These are phyloP conservation scores for Orbilia javanica DNA, from an alignment of 2,329 filamentous ascomycete species.

Conservation along the genomic window DNA sequence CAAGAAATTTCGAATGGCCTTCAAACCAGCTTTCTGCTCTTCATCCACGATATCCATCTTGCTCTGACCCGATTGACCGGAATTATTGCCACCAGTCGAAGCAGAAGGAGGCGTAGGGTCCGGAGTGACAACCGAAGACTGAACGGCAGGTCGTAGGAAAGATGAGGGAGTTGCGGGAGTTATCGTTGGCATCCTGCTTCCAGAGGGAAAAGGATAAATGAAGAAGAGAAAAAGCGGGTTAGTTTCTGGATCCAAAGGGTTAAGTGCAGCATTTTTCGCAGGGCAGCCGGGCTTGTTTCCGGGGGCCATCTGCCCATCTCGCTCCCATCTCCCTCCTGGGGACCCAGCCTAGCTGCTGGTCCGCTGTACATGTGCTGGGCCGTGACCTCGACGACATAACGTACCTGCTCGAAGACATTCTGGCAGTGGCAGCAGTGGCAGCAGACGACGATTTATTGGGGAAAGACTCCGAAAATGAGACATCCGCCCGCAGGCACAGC, in stretches of 20 bases:
- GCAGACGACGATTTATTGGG: constrained; percentile 4
- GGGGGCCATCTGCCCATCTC: constrained; percentile 2
- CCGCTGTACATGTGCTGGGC: background rate
- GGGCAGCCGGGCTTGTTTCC: background rate
- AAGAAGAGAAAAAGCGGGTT: constrained; percentile 16
- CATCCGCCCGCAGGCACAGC: constrained; percentile 9
- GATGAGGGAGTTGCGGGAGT: constrained; percentile 59
- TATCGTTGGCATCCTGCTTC: constrained; percentile 46
- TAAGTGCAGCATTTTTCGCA: constrained; percentile 10
- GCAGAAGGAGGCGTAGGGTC: constrained; percentile 32
- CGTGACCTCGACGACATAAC: background rate
- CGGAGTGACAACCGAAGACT: constrained; percentile 25
- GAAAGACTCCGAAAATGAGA: constrained; percentile 35
- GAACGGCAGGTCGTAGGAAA: constrained; percentile 51
- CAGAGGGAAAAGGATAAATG: background rate
- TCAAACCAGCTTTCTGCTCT: constrained; percentile 66
- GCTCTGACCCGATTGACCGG: constrained; percentile 22
- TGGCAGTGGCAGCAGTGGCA: constrained; percentile 8
- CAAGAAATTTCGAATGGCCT: constrained; percentile 93
- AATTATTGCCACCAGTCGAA: background rate
- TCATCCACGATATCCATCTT: constrained; percentile 47
- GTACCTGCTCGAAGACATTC: constrained; percentile 47
- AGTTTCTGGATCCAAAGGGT: constrained; percentile 23
- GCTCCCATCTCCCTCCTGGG: too few relatives aligned
- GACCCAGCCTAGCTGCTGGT: background rate